Evolutionary conservation across 1,284 basidiomycete species (phyloP).

Genomic region (Leccinum fuscescens): DNA sequence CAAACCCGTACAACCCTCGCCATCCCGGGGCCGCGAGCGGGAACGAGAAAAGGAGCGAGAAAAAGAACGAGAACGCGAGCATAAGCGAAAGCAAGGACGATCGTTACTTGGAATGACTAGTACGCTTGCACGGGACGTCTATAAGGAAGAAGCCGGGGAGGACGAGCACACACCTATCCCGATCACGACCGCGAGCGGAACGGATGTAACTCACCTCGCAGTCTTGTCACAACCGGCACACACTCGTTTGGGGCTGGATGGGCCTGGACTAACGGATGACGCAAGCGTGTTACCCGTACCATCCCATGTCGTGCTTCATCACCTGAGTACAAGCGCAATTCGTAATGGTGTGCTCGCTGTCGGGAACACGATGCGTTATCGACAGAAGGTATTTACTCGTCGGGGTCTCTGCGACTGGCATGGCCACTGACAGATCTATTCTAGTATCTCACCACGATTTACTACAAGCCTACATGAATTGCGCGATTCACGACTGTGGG

Average conservation of each 20-base stretch:
- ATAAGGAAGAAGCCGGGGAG: conserved; percentile 26
- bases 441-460: conserved; percentile 57
- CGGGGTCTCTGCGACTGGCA: background rate
- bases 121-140: conserved; percentile 27
- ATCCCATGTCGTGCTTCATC: conserved; percentile 93
- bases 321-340: conserved; percentile 95
- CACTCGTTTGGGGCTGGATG: conserved; percentile 37
- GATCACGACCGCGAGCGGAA: conserved; percentile 37
- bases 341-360: conserved; percentile 93
- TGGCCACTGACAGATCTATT: conserved; percentile 14
- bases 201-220: conserved; percentile 34
- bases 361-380: conserved; percentile 90
- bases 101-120: conserved; percentile 33
- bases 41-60: conserved; percentile 33
- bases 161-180: conserved; percentile 28
- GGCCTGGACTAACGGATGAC: conserved; percentile 72
- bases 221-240: conserved; percentile 15
- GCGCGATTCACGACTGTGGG: conserved; percentile 3
- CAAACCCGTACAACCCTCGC: conserved; percentile 37
- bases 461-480: conserved; percentile 53
- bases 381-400: conserved; percentile 75
- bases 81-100: conserved; percentile 31
- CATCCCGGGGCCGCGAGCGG: conserved; percentile 35
- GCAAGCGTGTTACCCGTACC: conserved; percentile 92
- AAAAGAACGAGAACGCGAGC: conserved; percentile 33